Conservation (phyloP, 768 basidiomycete genomes). For the Psilocybe cubensis region DNA sequence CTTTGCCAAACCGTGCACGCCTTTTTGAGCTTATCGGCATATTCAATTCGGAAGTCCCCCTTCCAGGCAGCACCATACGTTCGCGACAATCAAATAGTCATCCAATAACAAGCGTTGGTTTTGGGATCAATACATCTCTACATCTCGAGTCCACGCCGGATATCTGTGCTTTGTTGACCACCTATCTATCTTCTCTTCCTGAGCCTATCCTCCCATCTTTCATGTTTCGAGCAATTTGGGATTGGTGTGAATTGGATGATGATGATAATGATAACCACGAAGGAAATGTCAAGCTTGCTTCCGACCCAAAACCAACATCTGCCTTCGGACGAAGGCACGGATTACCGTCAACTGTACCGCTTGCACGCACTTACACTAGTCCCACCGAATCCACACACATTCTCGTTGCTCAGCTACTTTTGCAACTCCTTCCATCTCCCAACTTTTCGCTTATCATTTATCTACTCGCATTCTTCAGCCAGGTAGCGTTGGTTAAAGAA, state of each 20-base stretch:
- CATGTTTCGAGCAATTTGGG: slow-evolving; percentile 33
- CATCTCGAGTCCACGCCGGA: slow-evolving; percentile 40
- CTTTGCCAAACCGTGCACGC: slow-evolving; percentile 36
- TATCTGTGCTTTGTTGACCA: slow-evolving; percentile 43
- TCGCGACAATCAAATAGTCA: slow-evolving; percentile 6
- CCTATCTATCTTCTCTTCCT: slow-evolving; percentile 43
- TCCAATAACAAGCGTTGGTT: slow-evolving; percentile 15
- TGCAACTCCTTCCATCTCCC: slow-evolving; percentile 47
- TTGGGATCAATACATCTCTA: slow-evolving; percentile 32
- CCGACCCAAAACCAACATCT: slow-evolving; percentile 2
- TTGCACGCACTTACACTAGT: slow-evolving; percentile 21
- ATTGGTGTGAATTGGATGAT: slow-evolving; percentile 33
- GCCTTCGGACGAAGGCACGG: not conserved
- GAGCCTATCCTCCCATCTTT: slow-evolving; percentile 39
- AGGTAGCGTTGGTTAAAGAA: slow-evolving; percentile 36
- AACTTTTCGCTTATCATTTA: slow-evolving; percentile 48
- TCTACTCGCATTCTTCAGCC: slow-evolving; percentile 47
- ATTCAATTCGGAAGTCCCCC: slow-evolving; percentile 35
- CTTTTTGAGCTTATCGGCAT: slow-evolving; percentile 39
- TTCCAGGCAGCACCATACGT: slow-evolving; percentile 22
- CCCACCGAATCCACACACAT: slow-evolving; percentile 25
- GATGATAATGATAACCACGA: slow-evolving; percentile 17
- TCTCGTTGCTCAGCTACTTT: slow-evolving; percentile 34
- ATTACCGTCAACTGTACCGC: slow-evolving; percentile 18
- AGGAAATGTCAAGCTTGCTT: slow-evolving; percentile 8